Evolutionary conservation across 179 eudicot genomes (phyloP), one percentile per base, ranked within the genome.

Genomic region (Beta macrorhiza): DNA sequence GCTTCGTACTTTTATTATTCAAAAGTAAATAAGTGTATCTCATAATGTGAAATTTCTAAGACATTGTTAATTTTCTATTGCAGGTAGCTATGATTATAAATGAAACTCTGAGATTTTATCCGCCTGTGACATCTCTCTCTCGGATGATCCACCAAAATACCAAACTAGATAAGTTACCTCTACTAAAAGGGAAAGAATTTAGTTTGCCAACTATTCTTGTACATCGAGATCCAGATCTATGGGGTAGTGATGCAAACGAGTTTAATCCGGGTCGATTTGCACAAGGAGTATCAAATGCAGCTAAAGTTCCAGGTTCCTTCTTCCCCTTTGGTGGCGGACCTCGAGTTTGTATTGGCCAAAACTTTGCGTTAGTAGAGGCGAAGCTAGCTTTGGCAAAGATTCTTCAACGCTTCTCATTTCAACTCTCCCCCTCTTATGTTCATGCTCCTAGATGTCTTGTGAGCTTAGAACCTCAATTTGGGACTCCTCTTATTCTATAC

Each of bases 281-380:
- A 3, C 14, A 55, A 10, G 58, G 16, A 32, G 74, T 82, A 1
- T 61, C 76, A 51, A 81, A 19, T 4, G 84, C 84, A 17, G 5
- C 71, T 0, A 82, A 82, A 57, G 72, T 81, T 0, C 11, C 75
- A 0, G 80, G 80, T 0, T 76, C 84, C 1, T 82, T 82, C n/a
- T n/a, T 77, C 3, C 84, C 84, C 2, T 77, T 82, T 15, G 81
- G 84, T 25, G 81, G 84, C 2, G 80, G 84, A 5, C 84, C 81
- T 8, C 53, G 81, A 49, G 32, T 70, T 0, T 82, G 84, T 16
- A 62, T 82, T 59, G 80, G 84, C 2, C 77, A 82, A 70, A 76
- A 82, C 15, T 82, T 70, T 51, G 84, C 84, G 9, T 61, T 82
- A 0, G 13, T 82, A 3, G 84, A 82, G n/a, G 72, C 80, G 2